Conservation (phyloP, 2,329 filamentous ascomycete species). For the Ophiocordyceps camponoti-leonardi region DNA sequence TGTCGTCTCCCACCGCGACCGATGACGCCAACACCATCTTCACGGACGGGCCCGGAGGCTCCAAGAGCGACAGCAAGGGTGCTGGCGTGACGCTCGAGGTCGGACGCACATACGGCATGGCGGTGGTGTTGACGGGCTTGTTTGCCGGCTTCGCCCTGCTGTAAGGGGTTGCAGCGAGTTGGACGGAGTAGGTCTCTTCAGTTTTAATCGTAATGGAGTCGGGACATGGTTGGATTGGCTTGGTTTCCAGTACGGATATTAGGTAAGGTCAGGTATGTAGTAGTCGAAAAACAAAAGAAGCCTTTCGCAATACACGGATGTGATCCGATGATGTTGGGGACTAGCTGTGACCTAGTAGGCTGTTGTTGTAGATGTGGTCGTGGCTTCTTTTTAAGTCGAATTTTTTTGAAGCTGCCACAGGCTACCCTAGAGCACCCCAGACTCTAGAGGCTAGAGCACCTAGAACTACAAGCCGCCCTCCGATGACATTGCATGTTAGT, state of each 20-base stretch:
- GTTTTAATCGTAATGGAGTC: neutral
- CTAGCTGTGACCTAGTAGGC: neutral
- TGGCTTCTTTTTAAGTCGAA: too few relatives aligned
- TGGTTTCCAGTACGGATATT: neutral
- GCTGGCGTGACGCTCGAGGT: slow-evolving; percentile 14
- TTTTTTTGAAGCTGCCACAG: too few relatives aligned
- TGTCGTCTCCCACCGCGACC: slow-evolving; percentile 13
- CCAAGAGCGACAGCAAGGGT: slow-evolving; percentile 7
- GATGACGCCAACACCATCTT: slow-evolving; percentile 20
- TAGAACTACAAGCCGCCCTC: too few relatives aligned
- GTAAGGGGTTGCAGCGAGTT: slow-evolving; percentile 6
- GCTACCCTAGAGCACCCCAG: too few relatives aligned
- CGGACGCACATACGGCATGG: slow-evolving; percentile 19
- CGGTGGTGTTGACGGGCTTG: slow-evolving; percentile 19
- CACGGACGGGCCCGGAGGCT: slow-evolving; percentile 11
- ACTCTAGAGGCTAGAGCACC: too few relatives aligned
- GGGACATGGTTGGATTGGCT: neutral
- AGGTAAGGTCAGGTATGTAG: neutral
- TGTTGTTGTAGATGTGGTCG: too few relatives aligned
- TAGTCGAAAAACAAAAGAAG: neutral
- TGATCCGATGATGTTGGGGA: neutral
- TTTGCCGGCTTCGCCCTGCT: slow-evolving; percentile 24
- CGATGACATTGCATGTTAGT: neutral
- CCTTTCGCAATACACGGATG: neutral
- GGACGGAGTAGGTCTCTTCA: too few relatives aligned